These are phyloP conservation scores for Xylaria grammica DNA, from an alignment of 495 filamentous ascomycete species.

Conservation along the genomic window DNA sequence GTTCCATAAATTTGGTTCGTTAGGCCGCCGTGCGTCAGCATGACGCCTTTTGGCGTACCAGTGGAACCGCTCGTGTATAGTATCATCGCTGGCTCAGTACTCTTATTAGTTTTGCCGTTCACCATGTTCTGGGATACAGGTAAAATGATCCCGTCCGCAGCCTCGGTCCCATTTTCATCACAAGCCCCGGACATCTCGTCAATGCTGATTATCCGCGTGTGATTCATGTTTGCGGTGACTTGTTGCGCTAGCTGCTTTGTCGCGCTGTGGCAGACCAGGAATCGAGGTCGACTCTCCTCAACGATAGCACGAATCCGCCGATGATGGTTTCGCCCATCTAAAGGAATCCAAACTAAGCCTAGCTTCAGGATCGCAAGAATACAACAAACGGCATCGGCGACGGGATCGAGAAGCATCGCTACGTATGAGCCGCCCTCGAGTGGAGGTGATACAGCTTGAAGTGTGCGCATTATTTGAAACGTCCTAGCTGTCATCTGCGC, in stretches of 20 bases:
- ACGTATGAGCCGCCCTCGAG: not conserved
- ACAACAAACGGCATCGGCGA: constrained; percentile 1
- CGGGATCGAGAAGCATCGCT: not conserved
- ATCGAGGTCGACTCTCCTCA: not conserved
- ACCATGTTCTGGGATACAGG: no score
- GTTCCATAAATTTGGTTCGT: constrained; percentile 24
- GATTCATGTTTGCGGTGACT: not conserved
- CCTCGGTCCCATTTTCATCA: no score
- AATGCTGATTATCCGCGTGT: not conserved
- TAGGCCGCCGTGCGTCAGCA: constrained; percentile 36
- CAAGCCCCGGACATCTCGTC: not conserved
- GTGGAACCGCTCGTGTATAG: constrained; percentile 55
- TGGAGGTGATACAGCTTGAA: not conserved
- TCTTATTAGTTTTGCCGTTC: no score
- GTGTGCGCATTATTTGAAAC: not conserved
- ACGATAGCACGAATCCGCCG: constrained; percentile 8
- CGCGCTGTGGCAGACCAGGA: constrained; percentile 11
- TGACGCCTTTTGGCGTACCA: constrained; percentile 51
- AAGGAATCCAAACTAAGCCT: constrained; percentile 16
- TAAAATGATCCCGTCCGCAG: no score
- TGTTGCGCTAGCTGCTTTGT: not conserved
- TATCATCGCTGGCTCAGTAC: constrained; percentile 13
- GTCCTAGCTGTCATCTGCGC: not conserved
- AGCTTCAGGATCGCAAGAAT: constrained; percentile 8
- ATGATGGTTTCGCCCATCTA: constrained; percentile 3